These are phyloP conservation scores for Stygiomarasmius scandens DNA, from an alignment of 1,284 basidiomycete species.

Conservation along the genomic window DNA sequence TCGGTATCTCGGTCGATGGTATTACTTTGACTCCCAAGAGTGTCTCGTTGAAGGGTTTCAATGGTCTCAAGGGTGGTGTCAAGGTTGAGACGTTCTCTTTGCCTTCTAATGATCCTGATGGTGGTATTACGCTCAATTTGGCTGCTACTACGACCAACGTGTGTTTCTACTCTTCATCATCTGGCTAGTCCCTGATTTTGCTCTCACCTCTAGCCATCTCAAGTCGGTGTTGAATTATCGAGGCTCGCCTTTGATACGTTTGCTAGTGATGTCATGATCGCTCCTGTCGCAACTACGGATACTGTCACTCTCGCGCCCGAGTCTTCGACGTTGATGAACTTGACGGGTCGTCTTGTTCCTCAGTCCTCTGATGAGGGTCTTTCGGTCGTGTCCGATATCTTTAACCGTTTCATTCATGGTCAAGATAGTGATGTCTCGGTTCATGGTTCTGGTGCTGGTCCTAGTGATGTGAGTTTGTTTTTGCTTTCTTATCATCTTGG, in stretches of 20 bases:
- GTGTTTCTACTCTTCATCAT: slow-evolving; percentile 21
- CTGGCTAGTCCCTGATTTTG: neutral
- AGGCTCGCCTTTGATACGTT: slow-evolving; percentile 67
- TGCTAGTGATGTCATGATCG: slow-evolving; percentile 58
- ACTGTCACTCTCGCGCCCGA: slow-evolving; percentile 60
- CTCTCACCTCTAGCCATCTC: slow-evolving; percentile 57
- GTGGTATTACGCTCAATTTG: slow-evolving; percentile 75
- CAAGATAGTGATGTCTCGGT: slow-evolving; percentile 64
- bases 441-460: slow-evolving; percentile 65
- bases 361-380: slow-evolving; percentile 60
- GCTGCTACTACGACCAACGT: slow-evolving; percentile 67
- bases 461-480: slow-evolving; percentile 49
- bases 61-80: slow-evolving; percentile 68
- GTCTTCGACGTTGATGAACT: slow-evolving; percentile 55
- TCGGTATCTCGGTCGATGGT: slow-evolving; percentile 63
- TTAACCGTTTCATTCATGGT: slow-evolving; percentile 77
- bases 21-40: slow-evolving; percentile 59
- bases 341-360: slow-evolving; percentile 68
- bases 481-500: neutral
- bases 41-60: slow-evolving; percentile 75
- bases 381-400: slow-evolving; percentile 63
- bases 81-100: slow-evolving; percentile 73
- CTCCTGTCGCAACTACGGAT: slow-evolving; percentile 54
- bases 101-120: slow-evolving; percentile 71
- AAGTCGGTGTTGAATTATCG: slow-evolving; percentile 73